phyloP scores from a whole-genome alignment of 2,329 filamentous ascomycete species.

The Colletotrichum noveboracense region DNA sequence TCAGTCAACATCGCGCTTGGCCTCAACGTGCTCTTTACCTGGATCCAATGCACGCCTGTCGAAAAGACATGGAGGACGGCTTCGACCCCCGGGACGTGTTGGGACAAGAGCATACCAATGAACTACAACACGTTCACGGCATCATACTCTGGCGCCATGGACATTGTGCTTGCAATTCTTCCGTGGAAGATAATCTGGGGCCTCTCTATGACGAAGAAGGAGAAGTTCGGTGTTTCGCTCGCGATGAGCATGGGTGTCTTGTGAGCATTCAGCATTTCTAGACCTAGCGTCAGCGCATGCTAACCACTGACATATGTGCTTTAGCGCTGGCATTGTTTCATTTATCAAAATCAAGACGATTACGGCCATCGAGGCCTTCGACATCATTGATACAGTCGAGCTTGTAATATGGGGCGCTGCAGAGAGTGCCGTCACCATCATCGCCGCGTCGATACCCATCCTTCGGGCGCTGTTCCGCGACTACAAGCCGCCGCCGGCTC shows the following conservation, averaged over 20 bases:
- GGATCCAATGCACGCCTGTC: constrained; percentile 30
- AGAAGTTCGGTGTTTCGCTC: constrained; percentile 43
- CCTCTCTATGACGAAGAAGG: constrained; percentile 41
- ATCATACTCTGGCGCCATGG: constrained; percentile 40
- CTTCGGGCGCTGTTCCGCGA: constrained; percentile 30
- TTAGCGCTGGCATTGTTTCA: constrained; percentile 35
- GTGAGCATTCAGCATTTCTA: constrained; percentile 26
- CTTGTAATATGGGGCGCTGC: constrained; percentile 33
- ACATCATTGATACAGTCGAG: constrained; percentile 25
- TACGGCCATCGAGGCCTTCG: constrained; percentile 22
- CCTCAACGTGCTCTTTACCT: constrained; percentile 26
- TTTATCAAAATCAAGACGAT: constrained; percentile 34
- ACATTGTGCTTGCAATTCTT: constrained; percentile 43
- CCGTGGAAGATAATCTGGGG: constrained; percentile 47
- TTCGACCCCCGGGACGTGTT: constrained; percentile 26
- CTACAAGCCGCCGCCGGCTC: neutral
- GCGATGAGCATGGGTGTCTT: constrained; percentile 49
- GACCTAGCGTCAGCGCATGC: neutral
- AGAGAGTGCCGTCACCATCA: constrained; percentile 33
- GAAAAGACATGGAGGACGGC: constrained; percentile 27
- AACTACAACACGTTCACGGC: constrained; percentile 32
- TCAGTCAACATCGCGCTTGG: constrained; percentile 28
- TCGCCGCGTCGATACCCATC: constrained; percentile 37
- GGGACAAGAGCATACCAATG: constrained; percentile 30
- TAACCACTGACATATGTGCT: neutral